A percentile compares a stretch with the other conserved stretches of the same genome.
Evolutionary conservation across 2,329 filamentous ascomycete species (phyloP).

Genomic region (Ascochyta clinopodiicola): DNA sequence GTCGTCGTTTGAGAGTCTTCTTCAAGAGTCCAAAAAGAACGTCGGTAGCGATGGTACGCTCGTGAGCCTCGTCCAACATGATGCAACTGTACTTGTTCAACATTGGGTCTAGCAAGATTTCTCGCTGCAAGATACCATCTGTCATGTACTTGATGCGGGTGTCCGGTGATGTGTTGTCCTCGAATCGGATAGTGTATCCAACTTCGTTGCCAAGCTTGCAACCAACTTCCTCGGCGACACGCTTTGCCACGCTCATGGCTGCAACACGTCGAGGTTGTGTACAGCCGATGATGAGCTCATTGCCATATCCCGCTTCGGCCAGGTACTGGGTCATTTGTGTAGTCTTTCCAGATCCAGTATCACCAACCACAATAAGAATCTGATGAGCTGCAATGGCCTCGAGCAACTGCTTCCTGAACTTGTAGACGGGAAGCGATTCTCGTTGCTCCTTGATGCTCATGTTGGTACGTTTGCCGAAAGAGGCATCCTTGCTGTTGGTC

Average conservation of each 20-base stretch:
- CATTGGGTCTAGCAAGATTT: conserved; percentile 95
- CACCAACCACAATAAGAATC: conserved; percentile 92
- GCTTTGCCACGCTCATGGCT: conserved; percentile 97
- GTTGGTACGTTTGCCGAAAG: conserved; percentile 83
- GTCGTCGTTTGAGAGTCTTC: conserved; percentile 79
- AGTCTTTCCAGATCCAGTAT: conserved; percentile 96
- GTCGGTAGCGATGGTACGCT: conserved; percentile 95
- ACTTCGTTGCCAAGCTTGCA: conserved; percentile 92
- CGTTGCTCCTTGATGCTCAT: conserved; percentile 96
- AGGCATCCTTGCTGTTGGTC: conserved; percentile 78
- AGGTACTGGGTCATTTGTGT: conserved; percentile 96
- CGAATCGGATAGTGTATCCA: conserved; percentile 98
- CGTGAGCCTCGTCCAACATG: conserved; percentile 98
- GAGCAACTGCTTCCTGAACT: conserved; percentile 85
- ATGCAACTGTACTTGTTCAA: conserved; percentile 95
- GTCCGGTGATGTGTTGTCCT: conserved; percentile 87
- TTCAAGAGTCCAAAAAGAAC: conserved; percentile 97
- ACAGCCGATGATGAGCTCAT: conserved; percentile 89
- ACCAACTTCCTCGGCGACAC: conserved; percentile 97
- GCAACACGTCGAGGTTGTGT: conserved; percentile 97
- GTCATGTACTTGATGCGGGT: conserved; percentile 99
- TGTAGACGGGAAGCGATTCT: conserved; percentile 86
- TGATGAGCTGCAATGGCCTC: conserved; percentile 88
- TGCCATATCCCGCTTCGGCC: conserved; percentile 88
- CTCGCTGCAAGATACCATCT: conserved; percentile 95